These are phyloP conservation scores for Scutellaria galericulata DNA, from an alignment of 257 asterid genomes.

Conservation along the genomic window DNA sequence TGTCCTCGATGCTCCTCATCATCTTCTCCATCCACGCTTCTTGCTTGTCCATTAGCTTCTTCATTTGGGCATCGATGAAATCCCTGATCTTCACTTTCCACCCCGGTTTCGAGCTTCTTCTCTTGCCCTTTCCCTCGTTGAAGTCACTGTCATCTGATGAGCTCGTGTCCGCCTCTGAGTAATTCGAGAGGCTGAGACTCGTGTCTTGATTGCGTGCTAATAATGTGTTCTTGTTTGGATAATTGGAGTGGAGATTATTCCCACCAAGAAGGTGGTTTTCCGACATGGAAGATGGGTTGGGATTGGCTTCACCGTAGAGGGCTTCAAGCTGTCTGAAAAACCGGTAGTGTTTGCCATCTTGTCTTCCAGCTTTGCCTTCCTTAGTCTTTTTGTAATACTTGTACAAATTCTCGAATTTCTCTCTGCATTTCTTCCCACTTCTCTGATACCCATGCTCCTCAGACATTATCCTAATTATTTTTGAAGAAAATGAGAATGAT, in stretches of 20 bases:
- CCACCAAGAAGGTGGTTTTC: conserved; percentile 39
- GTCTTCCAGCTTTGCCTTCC: conserved; percentile 94
- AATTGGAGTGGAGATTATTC: conserved; percentile 37
- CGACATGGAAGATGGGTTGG: conserved; percentile 43
- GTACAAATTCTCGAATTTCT: conserved; percentile 92
- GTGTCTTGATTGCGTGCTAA: conserved; percentile 49
- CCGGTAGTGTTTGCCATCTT: conserved; percentile 94
- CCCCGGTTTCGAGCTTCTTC: conserved; percentile 45
- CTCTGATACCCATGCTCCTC: conserved; percentile 93
- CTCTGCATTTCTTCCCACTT: conserved; percentile 96
- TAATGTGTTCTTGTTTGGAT: conserved; percentile 29
- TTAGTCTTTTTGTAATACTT: conserved; percentile 97
- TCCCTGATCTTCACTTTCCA: conserved; percentile 80
- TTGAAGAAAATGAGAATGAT: neutral
- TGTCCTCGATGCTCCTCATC: conserved; percentile 75
- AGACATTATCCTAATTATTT: conserved; percentile 69
- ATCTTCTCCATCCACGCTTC: conserved; percentile 87
- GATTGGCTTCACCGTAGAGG: conserved; percentile 68
- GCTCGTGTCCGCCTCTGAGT: conserved; percentile 58
- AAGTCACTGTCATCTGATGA: conserved; percentile 58
- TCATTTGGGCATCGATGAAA: conserved; percentile 76
- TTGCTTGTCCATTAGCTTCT: conserved; percentile 77
- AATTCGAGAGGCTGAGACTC: conserved; percentile 80
- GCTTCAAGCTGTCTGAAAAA: conserved; percentile 98
- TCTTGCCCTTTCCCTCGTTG: conserved; percentile 45